These are phyloP conservation scores for Cutaneotrichosporon sp. DNA, from an alignment of 1,284 basidiomycete genomes.

Conservation along the genomic window DNA sequence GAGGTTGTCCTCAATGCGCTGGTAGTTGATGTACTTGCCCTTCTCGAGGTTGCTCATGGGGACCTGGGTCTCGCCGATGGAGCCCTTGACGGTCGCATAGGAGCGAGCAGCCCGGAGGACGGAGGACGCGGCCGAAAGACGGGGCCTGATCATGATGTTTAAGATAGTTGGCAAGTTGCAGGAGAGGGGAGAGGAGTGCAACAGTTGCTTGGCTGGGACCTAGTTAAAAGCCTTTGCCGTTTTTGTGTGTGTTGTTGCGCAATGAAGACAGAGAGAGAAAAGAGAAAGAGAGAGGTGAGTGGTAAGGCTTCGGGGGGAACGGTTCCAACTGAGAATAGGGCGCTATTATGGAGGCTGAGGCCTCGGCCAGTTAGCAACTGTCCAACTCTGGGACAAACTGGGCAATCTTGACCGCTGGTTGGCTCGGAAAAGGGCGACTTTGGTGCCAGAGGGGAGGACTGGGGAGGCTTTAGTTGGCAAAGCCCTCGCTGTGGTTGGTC, in stretches of 20 bases:
- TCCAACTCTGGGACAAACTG: too few species aligned
- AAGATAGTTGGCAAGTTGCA: not conserved
- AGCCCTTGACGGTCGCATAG: slow-evolving; percentile 40
- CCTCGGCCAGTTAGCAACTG: too few species aligned
- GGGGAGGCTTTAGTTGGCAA: not conserved
- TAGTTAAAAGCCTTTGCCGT: slow-evolving; percentile 6
- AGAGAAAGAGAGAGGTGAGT: not conserved
- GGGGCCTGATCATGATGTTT: slow-evolving; percentile 30
- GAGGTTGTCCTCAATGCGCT: slow-evolving; percentile 93
- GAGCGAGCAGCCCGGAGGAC: slow-evolving; percentile 33
- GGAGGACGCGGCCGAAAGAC: slow-evolving; percentile 23
- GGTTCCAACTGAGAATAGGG: too few species aligned
- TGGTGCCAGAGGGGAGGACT: too few species aligned
- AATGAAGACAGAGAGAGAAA: slow-evolving; percentile 6
- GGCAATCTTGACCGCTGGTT: too few species aligned
- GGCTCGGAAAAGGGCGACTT: too few species aligned
- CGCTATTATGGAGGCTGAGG: too few species aligned
- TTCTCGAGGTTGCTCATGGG: slow-evolving; percentile 85
- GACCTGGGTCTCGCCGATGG: slow-evolving; percentile 86
- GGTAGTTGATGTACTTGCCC: slow-evolving; percentile 84
- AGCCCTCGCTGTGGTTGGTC: not conserved
- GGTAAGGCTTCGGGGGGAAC: too few species aligned
- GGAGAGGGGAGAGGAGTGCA: slow-evolving; percentile 3
- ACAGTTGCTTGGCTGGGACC: slow-evolving; percentile 6
- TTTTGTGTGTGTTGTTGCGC: not conserved